Evolutionary conservation across 75 land plant species (phyloP).

Genomic region (Chamaecyparis obtusa): DNA sequence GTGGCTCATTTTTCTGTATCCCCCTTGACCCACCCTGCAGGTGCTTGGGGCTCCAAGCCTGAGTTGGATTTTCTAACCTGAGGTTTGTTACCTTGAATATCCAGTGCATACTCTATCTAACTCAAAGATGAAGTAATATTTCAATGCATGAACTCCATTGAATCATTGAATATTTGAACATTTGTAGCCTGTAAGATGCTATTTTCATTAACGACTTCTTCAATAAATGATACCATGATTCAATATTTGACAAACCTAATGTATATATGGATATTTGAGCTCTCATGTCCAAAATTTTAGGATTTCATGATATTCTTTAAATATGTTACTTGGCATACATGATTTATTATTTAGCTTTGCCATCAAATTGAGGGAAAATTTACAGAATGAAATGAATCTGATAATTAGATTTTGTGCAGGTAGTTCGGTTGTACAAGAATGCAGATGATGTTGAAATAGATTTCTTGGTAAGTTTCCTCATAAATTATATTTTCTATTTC

Average conservation of each 20-base stretch:
- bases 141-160: neutral
- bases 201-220: neutral
- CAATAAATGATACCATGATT: neutral
- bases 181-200: neutral
- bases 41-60: no score
- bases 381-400: neutral
- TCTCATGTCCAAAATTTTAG: neutral
- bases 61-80: no score
- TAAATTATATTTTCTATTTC: neutral
- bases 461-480: slow-evolving; percentile 45
- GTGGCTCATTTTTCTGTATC: no score
- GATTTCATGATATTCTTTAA: neutral
- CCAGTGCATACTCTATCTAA: neutral
- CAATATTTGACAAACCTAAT: neutral
- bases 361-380: neutral
- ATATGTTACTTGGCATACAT: neutral
- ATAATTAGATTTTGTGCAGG: slow-evolving; percentile 29
- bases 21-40: no score
- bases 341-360: neutral
- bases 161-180: neutral
- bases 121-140: neutral
- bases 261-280: neutral
- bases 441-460: slow-evolving; percentile 78
- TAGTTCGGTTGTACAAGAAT: slow-evolving; percentile 62
- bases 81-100: neutral